Conservation (phyloP, 2,329 filamentous ascomycete genomes). For the Cladophialophora carrionii region DNA sequence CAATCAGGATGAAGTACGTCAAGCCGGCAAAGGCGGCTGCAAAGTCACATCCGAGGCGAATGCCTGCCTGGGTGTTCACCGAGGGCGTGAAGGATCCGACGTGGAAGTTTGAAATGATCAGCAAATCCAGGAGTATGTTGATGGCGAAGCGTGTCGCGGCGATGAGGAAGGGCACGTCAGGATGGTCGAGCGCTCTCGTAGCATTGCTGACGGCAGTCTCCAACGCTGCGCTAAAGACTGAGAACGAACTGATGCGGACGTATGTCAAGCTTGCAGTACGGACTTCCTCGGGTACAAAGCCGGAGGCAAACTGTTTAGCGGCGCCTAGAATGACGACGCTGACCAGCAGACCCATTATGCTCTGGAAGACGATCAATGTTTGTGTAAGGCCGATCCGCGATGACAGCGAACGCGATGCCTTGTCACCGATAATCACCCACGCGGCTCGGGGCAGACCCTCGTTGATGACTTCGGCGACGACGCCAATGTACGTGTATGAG, state of each 20-base stretch:
- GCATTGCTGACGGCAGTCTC: slow-evolving; percentile 65
- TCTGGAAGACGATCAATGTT: slow-evolving; percentile 61
- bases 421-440: slow-evolving; percentile 71
- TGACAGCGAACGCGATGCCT: slow-evolving; percentile 54
- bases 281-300: slow-evolving; percentile 66
- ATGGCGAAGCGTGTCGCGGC: slow-evolving; percentile 65
- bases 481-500: slow-evolving; percentile 69
- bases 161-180: slow-evolving; percentile 70
- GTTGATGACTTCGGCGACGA: slow-evolving; percentile 70
- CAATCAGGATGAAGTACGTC: slow-evolving; percentile 58
- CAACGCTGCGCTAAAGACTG: slow-evolving; percentile 63
- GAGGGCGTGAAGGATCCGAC: slow-evolving; percentile 52
- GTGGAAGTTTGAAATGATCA: slow-evolving; percentile 63
- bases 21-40: slow-evolving; percentile 60
- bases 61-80: slow-evolving; percentile 68
- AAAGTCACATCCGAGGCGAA: slow-evolving; percentile 63
- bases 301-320: slow-evolving; percentile 59
- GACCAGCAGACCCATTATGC: slow-evolving; percentile 61
- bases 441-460: slow-evolving; percentile 71
- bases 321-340: slow-evolving; percentile 62
- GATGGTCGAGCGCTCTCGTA: slow-evolving; percentile 68
- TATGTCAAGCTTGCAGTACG: slow-evolving; percentile 63
- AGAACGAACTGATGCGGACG: slow-evolving; percentile 66
- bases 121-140: slow-evolving; percentile 69
- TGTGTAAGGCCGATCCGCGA: slow-evolving; percentile 63